These are phyloP conservation scores for Claviceps sp. DNA, from an alignment of 2,329 filamentous ascomycete species.

Conservation along the genomic window DNA sequence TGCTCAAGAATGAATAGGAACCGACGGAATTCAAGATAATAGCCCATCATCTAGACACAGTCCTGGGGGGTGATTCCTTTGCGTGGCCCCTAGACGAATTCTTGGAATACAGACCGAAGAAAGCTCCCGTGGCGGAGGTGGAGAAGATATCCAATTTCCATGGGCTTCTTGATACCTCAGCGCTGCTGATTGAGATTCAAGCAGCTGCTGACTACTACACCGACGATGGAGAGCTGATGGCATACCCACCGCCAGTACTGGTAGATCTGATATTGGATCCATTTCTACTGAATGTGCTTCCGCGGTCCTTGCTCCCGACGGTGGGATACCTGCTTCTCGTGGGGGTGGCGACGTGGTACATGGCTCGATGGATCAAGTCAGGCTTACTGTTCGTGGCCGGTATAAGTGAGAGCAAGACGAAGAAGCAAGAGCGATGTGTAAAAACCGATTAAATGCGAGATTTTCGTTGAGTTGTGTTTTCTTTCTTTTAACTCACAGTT, in stretches of 20 bases:
- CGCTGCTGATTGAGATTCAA: slow-evolving; percentile 60
- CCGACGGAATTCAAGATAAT: slow-evolving; percentile 67
- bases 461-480: not conserved
- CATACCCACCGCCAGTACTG: slow-evolving; percentile 54
- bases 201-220: slow-evolving; percentile 80
- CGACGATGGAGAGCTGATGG: slow-evolving; percentile 61
- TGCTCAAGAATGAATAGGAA: slow-evolving; percentile 45
- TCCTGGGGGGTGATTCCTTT: slow-evolving; percentile 49
- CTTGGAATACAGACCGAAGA: slow-evolving; percentile 34
- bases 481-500: not conserved
- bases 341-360: slow-evolving; percentile 32
- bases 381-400: slow-evolving; percentile 16
- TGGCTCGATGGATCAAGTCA: slow-evolving; percentile 23
- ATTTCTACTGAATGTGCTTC: slow-evolving; percentile 66
- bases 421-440: slow-evolving; percentile 23
- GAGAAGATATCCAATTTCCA: no score
- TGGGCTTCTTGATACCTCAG: slow-evolving; percentile 15
- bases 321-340: slow-evolving; percentile 53
- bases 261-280: slow-evolving; percentile 81
- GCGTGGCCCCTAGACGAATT: slow-evolving; percentile 52
- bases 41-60: slow-evolving; percentile 45
- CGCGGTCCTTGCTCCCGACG: slow-evolving; percentile 62
- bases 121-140: not conserved
- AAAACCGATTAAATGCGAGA: not conserved
- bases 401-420: slow-evolving; percentile 13